Conservation (phyloP, 164 flowering plant species). For the Vitis amurensis region DNA sequence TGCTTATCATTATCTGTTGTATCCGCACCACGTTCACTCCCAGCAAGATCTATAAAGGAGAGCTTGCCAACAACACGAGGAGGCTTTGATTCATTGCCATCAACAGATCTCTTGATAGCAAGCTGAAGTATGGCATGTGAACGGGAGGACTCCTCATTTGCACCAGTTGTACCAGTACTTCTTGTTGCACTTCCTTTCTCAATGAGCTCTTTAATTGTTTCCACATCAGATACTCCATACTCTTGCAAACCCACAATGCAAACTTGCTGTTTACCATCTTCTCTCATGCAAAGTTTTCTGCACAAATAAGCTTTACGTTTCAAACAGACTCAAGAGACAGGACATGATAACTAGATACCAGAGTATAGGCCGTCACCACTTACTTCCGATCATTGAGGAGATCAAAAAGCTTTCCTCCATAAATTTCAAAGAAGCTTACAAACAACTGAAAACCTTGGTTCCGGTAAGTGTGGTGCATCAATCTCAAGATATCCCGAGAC, state of each 20-base stretch:
- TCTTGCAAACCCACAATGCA: conserved; percentile 98
- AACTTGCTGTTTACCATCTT: conserved; percentile 94
- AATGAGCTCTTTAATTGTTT: conserved; percentile 76
- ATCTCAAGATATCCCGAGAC: conserved; percentile 76
- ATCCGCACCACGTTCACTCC: conserved; percentile 99
- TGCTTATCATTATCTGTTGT: conserved; percentile 97
- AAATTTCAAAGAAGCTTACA: conserved; percentile 96
- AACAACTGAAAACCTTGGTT: conserved; percentile 86
- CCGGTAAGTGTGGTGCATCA: conserved; percentile 85
- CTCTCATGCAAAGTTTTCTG: conserved; percentile 94
- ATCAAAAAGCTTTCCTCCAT: conserved; percentile 92
- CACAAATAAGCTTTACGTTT: conserved; percentile 2
- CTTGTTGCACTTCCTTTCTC: conserved; percentile 88
- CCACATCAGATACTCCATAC: conserved; percentile 74
- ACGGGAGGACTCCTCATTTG: conserved; percentile 99
- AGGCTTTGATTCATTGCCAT: conserved; percentile 86
- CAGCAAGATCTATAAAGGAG: conserved; percentile 99
- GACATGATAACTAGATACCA: background rate
- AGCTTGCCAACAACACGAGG: conserved; percentile 86
- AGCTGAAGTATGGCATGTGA: conserved; percentile 99
- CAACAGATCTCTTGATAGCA: conserved; percentile 71
- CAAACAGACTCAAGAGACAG: background rate
- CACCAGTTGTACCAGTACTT: conserved; percentile 98
- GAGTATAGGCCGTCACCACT: conserved; percentile 21
- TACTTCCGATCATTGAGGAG: conserved; percentile 94